These are phyloP conservation scores for Lepidium didymum DNA, from an alignment of 345 rosid species.

Conservation along the genomic window DNA sequence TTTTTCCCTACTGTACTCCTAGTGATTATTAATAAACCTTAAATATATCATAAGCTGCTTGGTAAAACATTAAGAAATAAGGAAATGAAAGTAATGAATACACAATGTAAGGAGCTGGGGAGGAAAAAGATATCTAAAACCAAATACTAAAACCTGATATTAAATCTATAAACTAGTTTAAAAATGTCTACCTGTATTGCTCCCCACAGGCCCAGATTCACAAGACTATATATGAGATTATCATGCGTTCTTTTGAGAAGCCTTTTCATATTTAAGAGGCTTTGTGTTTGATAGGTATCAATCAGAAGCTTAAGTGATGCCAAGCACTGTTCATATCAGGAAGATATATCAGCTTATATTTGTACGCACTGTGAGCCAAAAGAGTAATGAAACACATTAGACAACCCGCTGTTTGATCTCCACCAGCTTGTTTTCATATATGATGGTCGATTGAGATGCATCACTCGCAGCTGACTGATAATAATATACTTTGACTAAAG, in stretches of 20 bases:
- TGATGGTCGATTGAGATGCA: conserved; percentile 25
- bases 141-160: conserved; percentile 1
- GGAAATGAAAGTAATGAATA: conserved; percentile 3
- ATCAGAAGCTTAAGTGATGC: conserved; percentile 40
- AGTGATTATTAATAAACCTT: conserved; percentile 1
- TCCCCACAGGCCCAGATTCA: conserved; percentile 80
- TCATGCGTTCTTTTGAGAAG: conserved; percentile 58
- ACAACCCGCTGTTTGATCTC: conserved; percentile 55
- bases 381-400: conserved; percentile 15
- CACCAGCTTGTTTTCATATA: conserved; percentile 34
- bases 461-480: conserved; percentile 43
- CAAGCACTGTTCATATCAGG: conserved; percentile 55
- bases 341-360: conserved; percentile 17
- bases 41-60: conserved; percentile 8
- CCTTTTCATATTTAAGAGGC: conserved; percentile 40
- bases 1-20: neutral
- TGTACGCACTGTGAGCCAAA: conserved; percentile 10
- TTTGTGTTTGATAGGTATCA: conserved; percentile 41
- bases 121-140: conserved; percentile 3
- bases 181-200: conserved; percentile 56
- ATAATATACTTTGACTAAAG: conserved; percentile 50
- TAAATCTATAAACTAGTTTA: neutral
- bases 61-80: conserved; percentile 8
- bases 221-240: conserved; percentile 51
- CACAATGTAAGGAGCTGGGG: neutral